Evolutionary conservation across 1,139 yeast species (phyloP).

Genomic region (Nadsonia commutata): DNA sequence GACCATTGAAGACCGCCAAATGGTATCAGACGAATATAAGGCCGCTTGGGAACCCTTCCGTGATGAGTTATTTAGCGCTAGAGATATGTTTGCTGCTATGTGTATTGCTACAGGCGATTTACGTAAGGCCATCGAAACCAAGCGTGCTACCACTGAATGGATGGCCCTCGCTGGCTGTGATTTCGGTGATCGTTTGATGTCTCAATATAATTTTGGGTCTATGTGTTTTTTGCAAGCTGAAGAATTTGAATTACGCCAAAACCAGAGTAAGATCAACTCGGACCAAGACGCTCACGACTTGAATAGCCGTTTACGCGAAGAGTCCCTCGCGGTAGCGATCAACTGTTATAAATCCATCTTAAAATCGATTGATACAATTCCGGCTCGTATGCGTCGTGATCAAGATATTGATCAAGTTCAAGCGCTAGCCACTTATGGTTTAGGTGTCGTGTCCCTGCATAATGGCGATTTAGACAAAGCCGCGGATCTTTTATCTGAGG

Average conservation of each 20-base stretch:
- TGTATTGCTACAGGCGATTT: conserved; percentile 56
- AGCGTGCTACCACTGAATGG: conserved; percentile 53
- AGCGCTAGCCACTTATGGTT: conserved; percentile 71
- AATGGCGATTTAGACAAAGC: conserved; percentile 41
- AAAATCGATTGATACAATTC: conserved; percentile 37
- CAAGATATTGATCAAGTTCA: conserved; percentile 44
- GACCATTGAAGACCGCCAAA: conserved; percentile 1
- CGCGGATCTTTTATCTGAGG: conserved; percentile 47
- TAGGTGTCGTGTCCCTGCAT: conserved; percentile 66
- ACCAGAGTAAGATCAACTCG: conserved; percentile 13
- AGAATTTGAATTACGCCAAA: conserved; percentile 40
- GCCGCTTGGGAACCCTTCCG: conserved; percentile 50
- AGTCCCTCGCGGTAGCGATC: neutral
- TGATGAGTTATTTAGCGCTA: conserved; percentile 60
- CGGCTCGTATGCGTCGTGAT: conserved; percentile 30
- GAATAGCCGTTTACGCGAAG: neutral
- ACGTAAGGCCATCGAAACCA: conserved; percentile 45
- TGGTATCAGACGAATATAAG: conserved; percentile 7
- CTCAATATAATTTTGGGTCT: conserved; percentile 58
- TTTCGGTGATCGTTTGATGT: conserved; percentile 46
- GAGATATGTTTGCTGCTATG: conserved; percentile 55
- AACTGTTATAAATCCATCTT: conserved; percentile 27
- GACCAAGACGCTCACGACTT: conserved; percentile 14
- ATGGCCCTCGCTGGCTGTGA: conserved; percentile 61
- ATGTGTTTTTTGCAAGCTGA: conserved; percentile 59